These are phyloP conservation scores for Puccinia coronata DNA, from an alignment of 1,284 basidiomycete genomes.

Conservation along the genomic window DNA sequence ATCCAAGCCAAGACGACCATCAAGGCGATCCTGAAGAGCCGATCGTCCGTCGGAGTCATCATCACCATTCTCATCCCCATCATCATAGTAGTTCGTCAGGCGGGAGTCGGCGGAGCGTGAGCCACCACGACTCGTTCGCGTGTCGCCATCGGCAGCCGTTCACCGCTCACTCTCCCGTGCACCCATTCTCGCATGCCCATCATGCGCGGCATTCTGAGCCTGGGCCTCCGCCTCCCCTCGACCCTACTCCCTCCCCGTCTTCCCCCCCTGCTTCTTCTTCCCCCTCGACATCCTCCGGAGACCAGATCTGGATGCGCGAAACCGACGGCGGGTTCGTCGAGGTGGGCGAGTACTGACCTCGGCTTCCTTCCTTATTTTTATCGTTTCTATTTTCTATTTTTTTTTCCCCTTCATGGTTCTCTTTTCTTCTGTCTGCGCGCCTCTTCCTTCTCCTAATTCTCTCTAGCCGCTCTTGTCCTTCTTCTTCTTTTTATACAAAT, in stretches of 20 bases:
- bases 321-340: constrained; percentile 49
- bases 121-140: not conserved
- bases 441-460: too few species aligned
- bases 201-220: not conserved
- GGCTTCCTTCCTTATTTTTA: not conserved
- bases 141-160: not conserved
- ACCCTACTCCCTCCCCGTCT: not conserved
- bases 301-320: constrained; percentile 45
- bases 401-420: not conserved
- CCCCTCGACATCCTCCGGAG: not conserved
- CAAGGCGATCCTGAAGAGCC: too few species aligned
- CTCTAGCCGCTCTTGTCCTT: not conserved
- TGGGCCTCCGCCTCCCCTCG: not conserved
- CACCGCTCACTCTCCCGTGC: not conserved
- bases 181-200: not conserved
- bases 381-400: not conserved
- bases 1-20: too few species aligned
- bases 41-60: too few species aligned
- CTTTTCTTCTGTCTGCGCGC: not conserved
- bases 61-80: too few species aligned
- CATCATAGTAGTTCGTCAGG: not conserved
- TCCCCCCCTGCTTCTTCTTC: not conserved
- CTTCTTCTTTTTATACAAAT: not conserved
- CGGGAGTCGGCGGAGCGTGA: not conserved
- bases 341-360: constrained; percentile 33